These are phyloP conservation scores for Phoma sp. DNA, from an alignment of 2,329 filamentous ascomycete genomes.

Conservation along the genomic window DNA sequence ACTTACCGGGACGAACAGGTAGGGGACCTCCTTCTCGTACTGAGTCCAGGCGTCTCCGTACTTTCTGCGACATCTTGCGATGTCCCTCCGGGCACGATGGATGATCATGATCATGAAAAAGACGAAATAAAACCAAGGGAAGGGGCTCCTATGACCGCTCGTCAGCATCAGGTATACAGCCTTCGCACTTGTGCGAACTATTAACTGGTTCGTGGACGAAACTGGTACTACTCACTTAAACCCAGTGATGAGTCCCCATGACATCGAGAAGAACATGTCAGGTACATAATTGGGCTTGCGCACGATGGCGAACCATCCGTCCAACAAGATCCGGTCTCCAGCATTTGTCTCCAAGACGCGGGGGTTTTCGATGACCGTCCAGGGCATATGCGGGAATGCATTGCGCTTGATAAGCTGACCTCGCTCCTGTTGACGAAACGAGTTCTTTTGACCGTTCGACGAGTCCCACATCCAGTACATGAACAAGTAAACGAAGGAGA, in stretches of 20 bases:
- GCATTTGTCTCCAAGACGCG: slow-evolving; percentile 74
- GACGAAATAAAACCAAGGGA: slow-evolving; percentile 85
- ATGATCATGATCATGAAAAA: slow-evolving; percentile 82
- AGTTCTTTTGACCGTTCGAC: slow-evolving; percentile 89
- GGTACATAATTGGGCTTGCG: slow-evolving; percentile 82
- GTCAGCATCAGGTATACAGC: neutral
- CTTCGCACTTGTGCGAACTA: neutral
- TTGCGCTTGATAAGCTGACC: slow-evolving; percentile 71
- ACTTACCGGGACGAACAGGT: slow-evolving; percentile 75
- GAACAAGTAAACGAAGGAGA: slow-evolving; percentile 75
- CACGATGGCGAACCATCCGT: slow-evolving; percentile 77
- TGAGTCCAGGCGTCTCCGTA: slow-evolving; percentile 82
- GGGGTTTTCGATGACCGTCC: slow-evolving; percentile 81
- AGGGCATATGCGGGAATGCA: slow-evolving; percentile 85
- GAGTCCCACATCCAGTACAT: slow-evolving; percentile 93
- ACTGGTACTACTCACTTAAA: slow-evolving; percentile 62
- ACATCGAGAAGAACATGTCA: slow-evolving; percentile 77
- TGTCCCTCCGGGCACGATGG: slow-evolving; percentile 76
- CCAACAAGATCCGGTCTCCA: slow-evolving; percentile 77
- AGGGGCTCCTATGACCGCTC: slow-evolving; percentile 54
- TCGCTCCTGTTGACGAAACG: slow-evolving; percentile 79
- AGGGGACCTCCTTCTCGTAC: slow-evolving; percentile 79
- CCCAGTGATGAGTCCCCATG: slow-evolving; percentile 79
- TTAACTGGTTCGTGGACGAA: neutral
- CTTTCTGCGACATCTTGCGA: slow-evolving; percentile 74